Conservation (phyloP, 192 early-diverging fungal species). For the Lunasporangiospora selenospora region DNA sequence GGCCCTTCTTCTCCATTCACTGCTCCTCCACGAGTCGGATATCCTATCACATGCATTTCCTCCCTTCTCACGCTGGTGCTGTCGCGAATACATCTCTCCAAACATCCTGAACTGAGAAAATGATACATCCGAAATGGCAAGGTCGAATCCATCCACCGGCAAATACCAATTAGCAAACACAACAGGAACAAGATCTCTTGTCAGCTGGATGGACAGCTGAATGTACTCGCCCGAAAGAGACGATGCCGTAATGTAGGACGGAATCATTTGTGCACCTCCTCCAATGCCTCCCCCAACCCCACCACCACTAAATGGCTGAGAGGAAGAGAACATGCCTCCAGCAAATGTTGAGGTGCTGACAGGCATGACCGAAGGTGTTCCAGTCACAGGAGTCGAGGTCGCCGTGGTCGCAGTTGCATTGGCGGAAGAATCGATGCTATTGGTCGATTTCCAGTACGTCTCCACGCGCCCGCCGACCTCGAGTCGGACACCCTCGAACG, state of each 20-base stretch:
- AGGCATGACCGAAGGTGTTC: conserved; percentile 32
- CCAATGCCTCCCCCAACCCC: conserved; percentile 6
- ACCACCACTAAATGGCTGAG: conserved; percentile 11
- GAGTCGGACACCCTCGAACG: conserved; percentile 87
- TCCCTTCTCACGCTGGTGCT: conserved; percentile 8
- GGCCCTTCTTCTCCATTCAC: conserved; percentile 41
- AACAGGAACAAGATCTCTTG: conserved; percentile 86
- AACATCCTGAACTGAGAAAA: conserved; percentile 58
- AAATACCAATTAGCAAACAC: conserved; percentile 82
- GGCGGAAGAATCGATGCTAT: conserved; percentile 61
- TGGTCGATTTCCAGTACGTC: conserved; percentile 99
- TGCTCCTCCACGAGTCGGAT: conserved; percentile 18
- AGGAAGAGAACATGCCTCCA: conserved; percentile 24
- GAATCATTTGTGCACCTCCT: conserved; percentile 52
- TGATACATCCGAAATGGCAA: conserved; percentile 60
- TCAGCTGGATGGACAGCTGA: conserved; percentile 88
- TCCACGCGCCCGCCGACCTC: conserved; percentile 96
- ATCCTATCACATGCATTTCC: neutral
- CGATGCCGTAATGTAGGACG: conserved; percentile 83
- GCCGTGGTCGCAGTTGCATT: conserved; percentile 37
- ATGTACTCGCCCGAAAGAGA: conserved; percentile 95
- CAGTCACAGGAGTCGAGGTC: conserved; percentile 25
- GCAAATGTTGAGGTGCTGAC: conserved; percentile 42
- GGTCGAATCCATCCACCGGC: conserved; percentile 59
- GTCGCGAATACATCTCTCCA: conserved; percentile 44